Evolutionary conservation across 352 stramenopile species (phyloP).

Genomic region (Globisporangium abappressorium): DNA sequence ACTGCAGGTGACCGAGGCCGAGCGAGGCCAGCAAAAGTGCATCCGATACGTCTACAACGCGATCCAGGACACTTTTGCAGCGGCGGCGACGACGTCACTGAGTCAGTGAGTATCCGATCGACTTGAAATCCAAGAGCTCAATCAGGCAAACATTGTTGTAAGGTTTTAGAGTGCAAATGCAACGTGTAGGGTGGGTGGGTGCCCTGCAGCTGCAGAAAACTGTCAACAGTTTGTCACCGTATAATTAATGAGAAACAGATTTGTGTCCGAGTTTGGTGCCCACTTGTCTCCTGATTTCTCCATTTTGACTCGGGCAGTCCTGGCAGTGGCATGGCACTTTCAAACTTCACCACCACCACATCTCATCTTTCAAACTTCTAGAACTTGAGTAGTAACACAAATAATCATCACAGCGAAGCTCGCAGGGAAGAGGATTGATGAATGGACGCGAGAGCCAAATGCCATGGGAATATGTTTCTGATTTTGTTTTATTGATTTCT

Average conservation of each 20-base stretch:
- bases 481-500: slow-evolving; percentile 7
- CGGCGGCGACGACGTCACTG: background rate
- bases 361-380: background rate
- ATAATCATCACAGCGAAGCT: background rate
- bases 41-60: slow-evolving; percentile 53
- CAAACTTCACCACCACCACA: background rate
- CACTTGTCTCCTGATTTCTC: background rate
- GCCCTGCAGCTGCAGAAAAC: background rate
- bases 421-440: background rate
- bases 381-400: background rate
- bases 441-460: background rate
- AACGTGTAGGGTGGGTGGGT: background rate
- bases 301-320: background rate
- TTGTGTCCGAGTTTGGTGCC: background rate
- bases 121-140: background rate
- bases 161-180: background rate
- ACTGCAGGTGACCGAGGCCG: slow-evolving; percentile 49
- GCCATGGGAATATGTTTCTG: background rate
- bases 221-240: background rate
- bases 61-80: slow-evolving; percentile 19
- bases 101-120: background rate
- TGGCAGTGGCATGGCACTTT: background rate
- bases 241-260: background rate
- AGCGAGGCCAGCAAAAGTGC: slow-evolving; percentile 48
- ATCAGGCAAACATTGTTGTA: background rate